phyloP scores from a whole-genome alignment of 441 rosid species.

The Gossypium gossypioides region DNA sequence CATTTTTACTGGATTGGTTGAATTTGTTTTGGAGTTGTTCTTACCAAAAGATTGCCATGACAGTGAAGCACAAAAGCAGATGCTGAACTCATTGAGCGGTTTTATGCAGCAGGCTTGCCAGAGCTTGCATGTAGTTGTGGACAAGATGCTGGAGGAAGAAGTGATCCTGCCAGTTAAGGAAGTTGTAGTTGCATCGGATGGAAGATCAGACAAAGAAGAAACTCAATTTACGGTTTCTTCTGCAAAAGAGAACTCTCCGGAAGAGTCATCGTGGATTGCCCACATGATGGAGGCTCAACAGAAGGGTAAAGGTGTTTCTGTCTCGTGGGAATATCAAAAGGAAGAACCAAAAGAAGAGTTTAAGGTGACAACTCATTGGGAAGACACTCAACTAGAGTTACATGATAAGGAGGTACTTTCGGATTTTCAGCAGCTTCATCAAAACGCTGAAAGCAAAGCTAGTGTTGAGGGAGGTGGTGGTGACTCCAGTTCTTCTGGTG shows the following conservation, averaged over 20 bases:
- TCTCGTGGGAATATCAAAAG: constrained; percentile 46
- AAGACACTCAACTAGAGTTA: constrained; percentile 23
- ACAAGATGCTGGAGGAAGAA: constrained; percentile 38
- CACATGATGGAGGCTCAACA: constrained; percentile 41
- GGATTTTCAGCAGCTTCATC: constrained; percentile 28
- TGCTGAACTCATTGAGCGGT: constrained; percentile 36
- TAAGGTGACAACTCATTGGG: constrained; percentile 34
- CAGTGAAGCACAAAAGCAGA: constrained; percentile 33
- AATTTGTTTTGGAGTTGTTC: constrained; percentile 66
- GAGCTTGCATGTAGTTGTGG: constrained; percentile 36
- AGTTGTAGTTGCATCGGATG: constrained; percentile 22
- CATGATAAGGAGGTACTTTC: constrained; percentile 19
- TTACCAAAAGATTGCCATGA: constrained; percentile 50
- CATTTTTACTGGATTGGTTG: constrained; percentile 34
- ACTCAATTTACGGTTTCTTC: constrained; percentile 18
- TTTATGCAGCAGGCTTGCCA: constrained; percentile 41
- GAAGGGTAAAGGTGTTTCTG: constrained; percentile 40
- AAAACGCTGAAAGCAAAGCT: constrained; percentile 21
- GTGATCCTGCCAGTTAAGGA: constrained; percentile 29
- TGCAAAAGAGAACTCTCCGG: constrained; percentile 26
- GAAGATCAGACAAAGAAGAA: constrained; percentile 19
- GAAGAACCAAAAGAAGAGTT: constrained; percentile 60
- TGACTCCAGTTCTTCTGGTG: constrained; percentile 26
- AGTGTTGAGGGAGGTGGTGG: constrained; percentile 15
- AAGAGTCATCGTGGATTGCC: constrained; percentile 44